These are phyloP conservation scores for Termitomyces sp. DNA, from an alignment of 768 basidiomycete species.

Conservation along the genomic window DNA sequence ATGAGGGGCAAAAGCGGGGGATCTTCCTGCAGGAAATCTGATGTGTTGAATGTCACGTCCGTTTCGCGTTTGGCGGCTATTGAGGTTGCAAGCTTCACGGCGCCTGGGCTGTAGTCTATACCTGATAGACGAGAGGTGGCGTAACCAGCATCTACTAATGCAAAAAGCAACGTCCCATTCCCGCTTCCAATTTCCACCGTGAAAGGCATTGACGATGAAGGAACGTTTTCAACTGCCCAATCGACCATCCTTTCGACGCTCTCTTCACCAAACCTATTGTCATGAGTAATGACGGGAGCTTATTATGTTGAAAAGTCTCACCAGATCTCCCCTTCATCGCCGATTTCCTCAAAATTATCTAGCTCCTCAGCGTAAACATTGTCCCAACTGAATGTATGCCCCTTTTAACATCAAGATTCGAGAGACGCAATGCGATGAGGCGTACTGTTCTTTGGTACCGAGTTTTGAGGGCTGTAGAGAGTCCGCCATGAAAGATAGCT, in stretches of 20 bases:
- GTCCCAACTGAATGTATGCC: slow-evolving; percentile 60
- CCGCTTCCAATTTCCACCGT: slow-evolving; percentile 80
- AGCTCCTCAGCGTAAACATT: slow-evolving; percentile 69
- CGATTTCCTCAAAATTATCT: slow-evolving; percentile 67
- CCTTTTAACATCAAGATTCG: slow-evolving; percentile 1
- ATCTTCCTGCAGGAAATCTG: slow-evolving; percentile 62
- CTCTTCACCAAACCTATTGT: slow-evolving; percentile 73
- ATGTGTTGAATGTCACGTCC: slow-evolving; percentile 50
- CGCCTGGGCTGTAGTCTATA: slow-evolving; percentile 75
- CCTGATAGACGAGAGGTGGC: slow-evolving; percentile 48
- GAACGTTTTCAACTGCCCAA: slow-evolving; percentile 59
- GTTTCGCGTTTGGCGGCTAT: slow-evolving; percentile 48
- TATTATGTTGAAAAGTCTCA: slow-evolving; percentile 24
- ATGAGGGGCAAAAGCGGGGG: slow-evolving; percentile 32
- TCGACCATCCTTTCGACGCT: slow-evolving; percentile 76
- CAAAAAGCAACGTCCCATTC: slow-evolving; percentile 75
- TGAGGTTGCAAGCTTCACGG: slow-evolving; percentile 57
- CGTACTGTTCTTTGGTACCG: slow-evolving; percentile 79
- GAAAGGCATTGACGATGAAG: slow-evolving; percentile 40
- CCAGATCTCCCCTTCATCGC: slow-evolving; percentile 88
- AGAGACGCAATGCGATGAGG: neutral
- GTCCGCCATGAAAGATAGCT: slow-evolving; percentile 16
- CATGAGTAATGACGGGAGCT: neutral
- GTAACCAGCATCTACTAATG: slow-evolving; percentile 68
- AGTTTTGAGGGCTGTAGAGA: slow-evolving; percentile 65